A percentile compares a stretch with the other conserved stretches of the same genome.
Evolutionary conservation across 2,329 filamentous ascomycete species (phyloP).

Genomic region (Daldinia sp.): DNA sequence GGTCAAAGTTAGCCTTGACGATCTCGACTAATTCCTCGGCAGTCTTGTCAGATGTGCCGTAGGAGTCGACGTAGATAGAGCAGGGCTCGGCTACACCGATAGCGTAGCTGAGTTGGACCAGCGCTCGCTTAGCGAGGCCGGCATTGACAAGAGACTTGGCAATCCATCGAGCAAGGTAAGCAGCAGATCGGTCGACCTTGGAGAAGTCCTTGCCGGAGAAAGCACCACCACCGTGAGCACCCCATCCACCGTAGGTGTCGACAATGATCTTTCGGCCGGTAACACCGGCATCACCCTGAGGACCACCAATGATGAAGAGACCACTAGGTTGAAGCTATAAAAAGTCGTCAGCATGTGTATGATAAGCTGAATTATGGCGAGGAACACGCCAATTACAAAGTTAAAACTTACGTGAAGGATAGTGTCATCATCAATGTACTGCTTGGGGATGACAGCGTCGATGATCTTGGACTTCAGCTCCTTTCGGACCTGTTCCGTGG

Average conservation of each 20-base stretch:
- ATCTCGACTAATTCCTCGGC: slow-evolving; percentile 96
- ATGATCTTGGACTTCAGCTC: slow-evolving; percentile 98
- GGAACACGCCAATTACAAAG: background rate
- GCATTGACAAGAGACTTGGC: slow-evolving; percentile 96
- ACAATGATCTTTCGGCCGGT: slow-evolving; percentile 99
- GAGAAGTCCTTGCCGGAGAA: slow-evolving; percentile 99
- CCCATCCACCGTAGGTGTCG: slow-evolving; percentile 99
- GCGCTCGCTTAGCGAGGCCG: slow-evolving; percentile 87
- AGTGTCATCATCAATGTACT: slow-evolving; percentile 93
- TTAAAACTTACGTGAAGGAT: slow-evolving; percentile 83
- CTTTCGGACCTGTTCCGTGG: slow-evolving; percentile 91
- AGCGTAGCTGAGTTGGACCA: slow-evolving; percentile 99
- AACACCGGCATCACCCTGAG: slow-evolving; percentile 98
- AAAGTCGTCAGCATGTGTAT: slow-evolving; percentile 22
- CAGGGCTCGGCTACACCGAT: slow-evolving; percentile 98
- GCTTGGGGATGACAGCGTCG: slow-evolving; percentile 90
- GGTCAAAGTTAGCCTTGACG: slow-evolving; percentile 95
- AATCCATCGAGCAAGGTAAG: slow-evolving; percentile 98
- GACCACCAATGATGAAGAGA: slow-evolving; percentile 98
- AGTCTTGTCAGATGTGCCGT: slow-evolving; percentile 90
- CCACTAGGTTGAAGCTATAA: slow-evolving; percentile 89
- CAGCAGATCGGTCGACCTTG: slow-evolving; percentile 98
- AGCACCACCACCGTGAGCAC: slow-evolving; percentile 99
- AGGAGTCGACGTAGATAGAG: slow-evolving; percentile 97
- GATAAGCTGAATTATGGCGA: background rate